Percentiles rank a stretch among this genome's conserved stretches.
phyloP scores from a whole-genome alignment of 2,329 filamentous ascomycete genomes.

The Aspergillus terreus region DNA sequence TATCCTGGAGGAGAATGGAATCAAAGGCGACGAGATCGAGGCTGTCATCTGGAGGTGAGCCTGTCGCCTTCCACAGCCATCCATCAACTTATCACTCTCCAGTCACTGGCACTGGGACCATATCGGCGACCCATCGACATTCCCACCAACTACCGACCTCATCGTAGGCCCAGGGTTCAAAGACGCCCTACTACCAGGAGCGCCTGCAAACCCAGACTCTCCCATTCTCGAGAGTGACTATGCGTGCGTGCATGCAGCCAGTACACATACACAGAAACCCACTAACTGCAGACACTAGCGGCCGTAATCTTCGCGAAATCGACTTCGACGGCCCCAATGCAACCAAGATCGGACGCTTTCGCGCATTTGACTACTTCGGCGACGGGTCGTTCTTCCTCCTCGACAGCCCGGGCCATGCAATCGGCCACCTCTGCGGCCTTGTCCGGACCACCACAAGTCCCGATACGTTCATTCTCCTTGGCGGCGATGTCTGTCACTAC shows the following conservation, averaged over 20 bases:
- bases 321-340: background rate
- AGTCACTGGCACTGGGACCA: slow-evolving; percentile 19
- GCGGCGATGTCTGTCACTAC: background rate
- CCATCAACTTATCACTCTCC: no score
- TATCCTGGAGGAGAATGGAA: background rate
- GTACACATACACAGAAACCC: background rate
- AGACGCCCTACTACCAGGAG: slow-evolving; percentile 1
- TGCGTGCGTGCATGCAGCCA: background rate
- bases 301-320: background rate
- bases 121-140: slow-evolving; percentile 14
- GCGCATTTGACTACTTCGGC: slow-evolving; percentile 46
- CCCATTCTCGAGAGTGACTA: slow-evolving; percentile 2
- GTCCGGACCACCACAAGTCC: background rate
- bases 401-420: slow-evolving; percentile 25
- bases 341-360: slow-evolving; percentile 6
- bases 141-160: slow-evolving; percentile 6
- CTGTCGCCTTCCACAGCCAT: background rate
- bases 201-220: background rate
- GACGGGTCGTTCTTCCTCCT: slow-evolving; percentile 54
- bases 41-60: slow-evolving; percentile 6
- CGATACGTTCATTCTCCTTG: background rate
- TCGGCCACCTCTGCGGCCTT: slow-evolving; percentile 1
- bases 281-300: background rate
- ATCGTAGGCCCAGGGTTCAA: slow-evolving; percentile 10
- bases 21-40: background rate